These are phyloP conservation scores for Calonectria fujianensis DNA, from an alignment of 2,329 filamentous ascomycete species.

Conservation along the genomic window DNA sequence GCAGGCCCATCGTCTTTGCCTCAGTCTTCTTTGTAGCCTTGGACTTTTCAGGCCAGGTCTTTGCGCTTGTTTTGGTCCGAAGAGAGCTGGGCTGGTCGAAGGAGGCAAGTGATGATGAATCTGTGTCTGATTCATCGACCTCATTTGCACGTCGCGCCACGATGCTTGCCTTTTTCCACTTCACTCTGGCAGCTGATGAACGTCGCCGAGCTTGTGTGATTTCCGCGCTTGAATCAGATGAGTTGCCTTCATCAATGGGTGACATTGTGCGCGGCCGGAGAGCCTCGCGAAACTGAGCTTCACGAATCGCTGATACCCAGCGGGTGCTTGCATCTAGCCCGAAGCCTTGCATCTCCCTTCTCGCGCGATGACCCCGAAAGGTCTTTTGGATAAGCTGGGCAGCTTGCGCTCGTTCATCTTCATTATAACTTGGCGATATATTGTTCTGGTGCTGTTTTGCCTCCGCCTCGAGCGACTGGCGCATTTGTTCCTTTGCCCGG, in stretches of 20 bases:
- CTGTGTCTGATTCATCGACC: conserved; percentile 74
- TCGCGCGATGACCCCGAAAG: conserved; percentile 85
- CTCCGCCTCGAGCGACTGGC: conserved; percentile 60
- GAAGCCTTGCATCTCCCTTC: conserved; percentile 82
- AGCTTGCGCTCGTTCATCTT: conserved; percentile 63
- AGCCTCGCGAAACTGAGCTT: conserved; percentile 72
- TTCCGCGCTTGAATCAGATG: conserved; percentile 39
- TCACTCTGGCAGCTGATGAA: conserved; percentile 71
- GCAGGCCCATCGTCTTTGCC: conserved; percentile 87
- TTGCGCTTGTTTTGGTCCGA: conserved; percentile 62
- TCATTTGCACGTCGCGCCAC: conserved; percentile 83
- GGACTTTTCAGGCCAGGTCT: conserved; percentile 66
- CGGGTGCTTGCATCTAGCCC: conserved; percentile 81
- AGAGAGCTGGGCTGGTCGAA: conserved; percentile 57
- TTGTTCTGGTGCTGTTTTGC: conserved; percentile 51
- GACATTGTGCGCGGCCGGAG: conserved; percentile 65
- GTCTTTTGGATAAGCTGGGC: conserved; percentile 80
- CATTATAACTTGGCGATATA: conserved; percentile 40
- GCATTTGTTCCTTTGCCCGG: conserved; percentile 61
- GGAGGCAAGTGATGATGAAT: conserved; percentile 58
- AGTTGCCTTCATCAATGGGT: conserved; percentile 35
- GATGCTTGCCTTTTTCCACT: conserved; percentile 84
- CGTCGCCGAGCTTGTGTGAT: conserved; percentile 38
- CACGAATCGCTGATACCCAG: conserved; percentile 81
- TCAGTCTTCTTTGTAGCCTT: conserved; percentile 77